Conservation (phyloP, 495 filamentous ascomycete genomes). For the Pseudoneurospora amorphoporcata region DNA sequence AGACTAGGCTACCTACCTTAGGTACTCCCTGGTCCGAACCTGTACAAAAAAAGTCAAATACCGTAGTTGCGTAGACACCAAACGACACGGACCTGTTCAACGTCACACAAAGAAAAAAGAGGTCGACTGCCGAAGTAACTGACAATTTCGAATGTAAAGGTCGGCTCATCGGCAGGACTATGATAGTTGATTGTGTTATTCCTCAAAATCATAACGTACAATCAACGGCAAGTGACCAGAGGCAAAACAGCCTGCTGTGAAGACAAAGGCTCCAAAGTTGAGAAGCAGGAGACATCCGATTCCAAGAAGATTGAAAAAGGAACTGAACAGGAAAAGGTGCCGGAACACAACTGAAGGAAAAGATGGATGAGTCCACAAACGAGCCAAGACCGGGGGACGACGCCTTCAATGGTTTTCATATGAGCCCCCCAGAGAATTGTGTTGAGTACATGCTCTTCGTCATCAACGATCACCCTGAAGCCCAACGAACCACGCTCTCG, state of each 20-base stretch:
- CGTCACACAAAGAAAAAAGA: background rate
- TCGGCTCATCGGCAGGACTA: background rate
- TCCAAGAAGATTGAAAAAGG: background rate
- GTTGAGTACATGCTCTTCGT: conserved; percentile 79
- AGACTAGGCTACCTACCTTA: too few species aligned
- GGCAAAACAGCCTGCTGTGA: background rate
- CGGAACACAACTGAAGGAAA: background rate
- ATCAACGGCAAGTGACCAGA: background rate
- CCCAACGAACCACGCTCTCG: conserved; percentile 30
- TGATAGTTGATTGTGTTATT: background rate
- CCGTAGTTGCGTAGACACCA: background rate
- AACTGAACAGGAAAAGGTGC: background rate
- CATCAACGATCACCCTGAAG: conserved; percentile 46
- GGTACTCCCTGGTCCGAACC: background rate
- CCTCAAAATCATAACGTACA: background rate
- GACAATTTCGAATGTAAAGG: background rate
- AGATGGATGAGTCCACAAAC: conserved; percentile 12
- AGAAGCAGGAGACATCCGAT: background rate
- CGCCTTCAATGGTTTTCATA: conserved; percentile 55
- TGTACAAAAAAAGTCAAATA: background rate
- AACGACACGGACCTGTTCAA: background rate
- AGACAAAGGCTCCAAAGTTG: background rate
- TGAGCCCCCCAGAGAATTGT: conserved; percentile 72
- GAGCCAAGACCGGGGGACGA: conserved; percentile 26
- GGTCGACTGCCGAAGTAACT: background rate